Base-by-base conservation (phyloP, 345 rosid species). In the Gossypium turneri region DNA sequence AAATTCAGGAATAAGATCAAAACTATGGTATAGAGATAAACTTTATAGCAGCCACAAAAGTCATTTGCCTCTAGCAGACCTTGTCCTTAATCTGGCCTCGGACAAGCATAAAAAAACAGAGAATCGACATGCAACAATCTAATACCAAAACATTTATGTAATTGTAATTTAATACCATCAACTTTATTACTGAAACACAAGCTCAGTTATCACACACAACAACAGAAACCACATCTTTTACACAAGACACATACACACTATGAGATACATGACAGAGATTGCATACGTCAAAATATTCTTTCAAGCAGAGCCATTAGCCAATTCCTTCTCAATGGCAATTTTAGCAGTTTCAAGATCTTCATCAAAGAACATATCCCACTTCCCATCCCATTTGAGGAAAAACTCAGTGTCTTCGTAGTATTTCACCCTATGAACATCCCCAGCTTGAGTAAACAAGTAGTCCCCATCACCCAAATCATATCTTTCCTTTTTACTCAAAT, bases 311-410 rank as follows among this genome's bases (percentile, higher is more conserved):
- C 74, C 70, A 34, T 59, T 76, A 12, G 16, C 51, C 20, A 43
- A 29, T 51, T 78, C 84, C 61, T 71, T 75, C 76, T 82, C 81
- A 9, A 90, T 71, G 38, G 85, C 89, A 56, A 43, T 72, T 77
- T 86, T 85, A 1, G 97, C 92, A 62, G 83, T 81, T 51, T 89
- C 92, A 16, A 91, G 82, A 55, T 92, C 97, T 84, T 94, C 97
- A 44, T 92, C 97, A 41, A 94, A 82, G 79, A 86, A 87, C 55
- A 92, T 84, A 65, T 94, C 97, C 95, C 98, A 90, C 20, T 79
- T 86, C 12, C 97, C 98, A 71, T 92, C 98, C 98, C 97, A 94
- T 80, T 92, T 90, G 76, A 94, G 86, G 74, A 94, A 94, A 77
- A 94, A 90, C 84, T 92, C 92, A 0, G 97, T 90, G 45, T 94